Evolutionary conservation across 768 basidiomycete genomes (phyloP).

Genomic region (Scleroderma citrinum): DNA sequence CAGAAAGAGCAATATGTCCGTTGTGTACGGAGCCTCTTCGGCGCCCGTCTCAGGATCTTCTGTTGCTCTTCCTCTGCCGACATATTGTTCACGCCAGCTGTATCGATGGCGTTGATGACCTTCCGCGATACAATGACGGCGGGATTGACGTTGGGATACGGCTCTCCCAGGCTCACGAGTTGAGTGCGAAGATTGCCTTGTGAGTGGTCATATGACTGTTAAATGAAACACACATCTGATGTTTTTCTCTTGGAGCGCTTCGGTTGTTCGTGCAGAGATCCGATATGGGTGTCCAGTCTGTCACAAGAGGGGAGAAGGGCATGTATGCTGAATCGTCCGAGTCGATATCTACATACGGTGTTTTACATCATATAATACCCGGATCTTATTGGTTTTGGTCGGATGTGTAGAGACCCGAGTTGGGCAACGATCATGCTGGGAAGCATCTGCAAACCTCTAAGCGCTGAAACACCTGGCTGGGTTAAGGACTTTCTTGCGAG

Average conservation of each 20-base stretch:
- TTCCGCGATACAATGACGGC: slow-evolving; percentile 58
- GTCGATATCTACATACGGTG: no score
- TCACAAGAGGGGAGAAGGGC: slow-evolving; percentile 50
- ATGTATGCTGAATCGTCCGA: slow-evolving; percentile 8
- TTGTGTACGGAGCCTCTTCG: slow-evolving; percentile 59
- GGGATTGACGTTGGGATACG: slow-evolving; percentile 36
- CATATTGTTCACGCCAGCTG: slow-evolving; percentile 84
- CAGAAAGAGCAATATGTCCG: slow-evolving; percentile 61
- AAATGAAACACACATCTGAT: slow-evolving; percentile 5
- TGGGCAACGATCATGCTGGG: no score
- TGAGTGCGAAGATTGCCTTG: slow-evolving; percentile 78
- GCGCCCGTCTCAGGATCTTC: slow-evolving; percentile 52
- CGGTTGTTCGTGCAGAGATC: slow-evolving; percentile 60
- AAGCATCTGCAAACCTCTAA: no score
- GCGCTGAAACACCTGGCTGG: no score
- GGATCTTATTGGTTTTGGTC: no score
- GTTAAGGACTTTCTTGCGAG: no score
- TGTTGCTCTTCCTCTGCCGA: slow-evolving; percentile 78
- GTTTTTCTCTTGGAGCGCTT: slow-evolving; percentile 44
- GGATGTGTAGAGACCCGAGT: no score
- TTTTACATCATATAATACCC: no score
- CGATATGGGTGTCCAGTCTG: slow-evolving; percentile 76
- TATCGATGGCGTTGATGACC: slow-evolving; percentile 55
- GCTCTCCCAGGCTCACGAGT: slow-evolving; percentile 34
- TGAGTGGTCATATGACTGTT: slow-evolving; percentile 29